Evolutionary conservation across 208 protist genomes (phyloP).

Genomic region (Leishmania martiniquensis): DNA sequence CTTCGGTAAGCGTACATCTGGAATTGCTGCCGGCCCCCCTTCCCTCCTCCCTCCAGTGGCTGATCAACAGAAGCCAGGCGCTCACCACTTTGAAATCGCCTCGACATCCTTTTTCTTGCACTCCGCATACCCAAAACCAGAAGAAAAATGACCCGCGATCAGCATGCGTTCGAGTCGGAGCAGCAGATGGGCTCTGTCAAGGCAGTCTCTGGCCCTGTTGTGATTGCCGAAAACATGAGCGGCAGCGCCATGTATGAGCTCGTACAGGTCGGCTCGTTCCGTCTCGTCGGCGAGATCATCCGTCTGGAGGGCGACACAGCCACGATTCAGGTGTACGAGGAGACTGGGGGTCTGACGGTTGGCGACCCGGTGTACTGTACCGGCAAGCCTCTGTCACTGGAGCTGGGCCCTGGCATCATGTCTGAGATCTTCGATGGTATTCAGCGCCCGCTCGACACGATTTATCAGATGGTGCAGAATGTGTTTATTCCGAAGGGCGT

Average conservation of each 20-base stretch:
- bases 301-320: conserved; percentile 98
- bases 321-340: conserved; percentile 99
- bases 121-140: not conserved
- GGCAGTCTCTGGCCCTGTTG: conserved; percentile 97
- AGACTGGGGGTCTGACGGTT: conserved; percentile 99
- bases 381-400: conserved; percentile 99
- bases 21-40: too few relatives aligned
- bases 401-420: conserved; percentile 99
- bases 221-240: conserved; percentile 99
- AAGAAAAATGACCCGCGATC: conserved; percentile 56
- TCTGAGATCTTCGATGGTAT: conserved; percentile 99
- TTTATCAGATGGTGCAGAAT: conserved; percentile 95
- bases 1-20: not conserved
- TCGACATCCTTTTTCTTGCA: not conserved
- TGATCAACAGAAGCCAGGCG: not conserved
- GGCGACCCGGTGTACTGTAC: conserved; percentile 99
- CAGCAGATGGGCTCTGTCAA: conserved; percentile 85
- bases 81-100: not conserved
- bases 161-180: conserved; percentile 80
- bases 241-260: conserved; percentile 99
- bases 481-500: conserved; percentile 99
- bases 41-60: not conserved
- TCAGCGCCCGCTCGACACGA: conserved; percentile 99
- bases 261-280: conserved; percentile 98
- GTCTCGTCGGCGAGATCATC: conserved; percentile 99